Evolutionary conservation across 2,329 filamentous ascomycete species (phyloP), one percentile per base, ranked within the genome.

Genomic region (Fusarium scirpi): DNA sequence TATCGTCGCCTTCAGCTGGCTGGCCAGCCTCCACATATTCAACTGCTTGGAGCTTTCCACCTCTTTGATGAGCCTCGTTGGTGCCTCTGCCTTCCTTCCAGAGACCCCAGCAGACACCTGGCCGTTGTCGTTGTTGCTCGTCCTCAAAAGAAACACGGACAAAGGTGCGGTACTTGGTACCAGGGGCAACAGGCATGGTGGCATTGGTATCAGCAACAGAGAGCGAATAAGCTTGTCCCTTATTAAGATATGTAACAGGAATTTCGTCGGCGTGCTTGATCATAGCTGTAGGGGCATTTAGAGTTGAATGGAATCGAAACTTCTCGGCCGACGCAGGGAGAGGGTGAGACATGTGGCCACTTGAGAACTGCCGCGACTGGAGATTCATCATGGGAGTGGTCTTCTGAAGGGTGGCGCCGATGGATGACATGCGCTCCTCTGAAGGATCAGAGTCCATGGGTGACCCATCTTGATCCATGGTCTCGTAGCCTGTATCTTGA

Each of bases 71-170:
- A 4, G 95, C 94, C 83, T 99, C 96, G 71, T 94, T 97, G 3
- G 91, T 94, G n/a, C 96, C 96, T 60, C 96, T 89, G 0, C 95
- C 95, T 81, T 98, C 96, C 78, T 98, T 98, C 96, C 93, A 97
- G 44, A 96, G 83, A 80, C 81, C 93, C 94, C 94, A 97, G 78
- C 94, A 97, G 15, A 91, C 86, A 20, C 89, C 89, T 2, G 94
- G 94, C 72, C 93, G 93, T 75, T 91, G 89, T 67, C 95, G 88
- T 79, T 98, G 96, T 78, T 97, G 92, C 67, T 98, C 94, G 68
- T 99, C 96, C 78, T 99, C 95, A 76, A 98, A 99, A 0, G 95
- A 98, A 48, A 99, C 91, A n/a, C 96, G 91, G 48, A 99, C 89
- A 78, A 92, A 97, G 0, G 95, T 98, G 58, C 96, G 89, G 78